phyloP scores from a whole-genome alignment of 2,329 filamentous ascomycete genomes.

The Lachnellula subtilissima region DNA sequence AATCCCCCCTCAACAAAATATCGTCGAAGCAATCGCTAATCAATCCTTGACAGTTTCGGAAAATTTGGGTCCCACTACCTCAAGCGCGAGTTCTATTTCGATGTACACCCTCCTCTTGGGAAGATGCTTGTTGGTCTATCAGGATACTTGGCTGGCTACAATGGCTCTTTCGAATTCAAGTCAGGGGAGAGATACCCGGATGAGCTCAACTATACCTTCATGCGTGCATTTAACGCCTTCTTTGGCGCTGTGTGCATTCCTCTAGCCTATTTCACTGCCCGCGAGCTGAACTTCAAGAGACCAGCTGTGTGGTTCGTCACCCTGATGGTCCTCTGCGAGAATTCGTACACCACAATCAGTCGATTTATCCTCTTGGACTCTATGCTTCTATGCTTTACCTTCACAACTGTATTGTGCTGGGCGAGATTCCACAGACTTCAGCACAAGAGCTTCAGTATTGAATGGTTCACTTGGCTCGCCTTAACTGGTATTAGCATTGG shows the following conservation, averaged over 20 bases:
- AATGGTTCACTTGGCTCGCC: constrained; percentile 95
- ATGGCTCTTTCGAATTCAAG: constrained; percentile 99
- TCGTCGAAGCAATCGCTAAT: constrained; percentile 23
- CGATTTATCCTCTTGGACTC: constrained; percentile 97
- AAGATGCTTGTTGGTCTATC: constrained; percentile 98
- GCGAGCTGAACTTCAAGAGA: constrained; percentile 79
- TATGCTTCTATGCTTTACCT: constrained; percentile 98
- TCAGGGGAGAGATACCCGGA: constrained; percentile 92
- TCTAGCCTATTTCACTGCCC: constrained; percentile 90
- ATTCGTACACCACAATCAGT: constrained; percentile 98
- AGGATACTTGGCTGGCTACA: constrained; percentile 94
- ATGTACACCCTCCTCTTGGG: constrained; percentile 88
- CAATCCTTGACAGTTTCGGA: constrained; percentile 58
- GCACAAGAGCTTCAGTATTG: constrained; percentile 75
- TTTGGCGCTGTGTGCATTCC: constrained; percentile 93
- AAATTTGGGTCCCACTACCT: constrained; percentile 99
- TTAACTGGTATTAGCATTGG: constrained; percentile 93
- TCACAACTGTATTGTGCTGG: constrained; percentile 95
- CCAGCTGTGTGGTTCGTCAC: constrained; percentile 92
- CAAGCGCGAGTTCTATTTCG: constrained; percentile 99
- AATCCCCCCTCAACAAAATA: constrained; percentile 2
- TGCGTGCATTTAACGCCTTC: constrained; percentile 94
- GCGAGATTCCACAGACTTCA: constrained; percentile 90
- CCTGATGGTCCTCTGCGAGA: constrained; percentile 96
- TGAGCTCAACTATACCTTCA: constrained; percentile 95